Evolutionary conservation across 306 rosid genomes (phyloP).

Genomic region (Corylus avellana): DNA sequence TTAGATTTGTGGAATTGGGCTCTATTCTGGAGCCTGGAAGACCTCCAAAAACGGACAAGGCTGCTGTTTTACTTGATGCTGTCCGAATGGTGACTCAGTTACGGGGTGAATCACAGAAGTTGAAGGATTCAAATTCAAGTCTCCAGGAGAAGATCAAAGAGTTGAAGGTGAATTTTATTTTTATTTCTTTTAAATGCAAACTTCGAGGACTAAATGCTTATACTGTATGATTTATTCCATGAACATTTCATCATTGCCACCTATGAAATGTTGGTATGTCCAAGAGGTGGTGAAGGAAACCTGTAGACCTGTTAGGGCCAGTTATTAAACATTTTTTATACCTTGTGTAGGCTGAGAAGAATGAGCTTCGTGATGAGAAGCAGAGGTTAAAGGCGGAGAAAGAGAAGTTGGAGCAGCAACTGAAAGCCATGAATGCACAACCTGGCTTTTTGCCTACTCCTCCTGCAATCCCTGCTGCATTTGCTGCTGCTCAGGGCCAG

Average conservation of each 20-base stretch:
- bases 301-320: slow-evolving; percentile 1
- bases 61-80: slow-evolving; percentile 82
- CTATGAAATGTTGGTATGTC: background rate
- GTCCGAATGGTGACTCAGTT: slow-evolving; percentile 84
- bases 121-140: slow-evolving; percentile 71
- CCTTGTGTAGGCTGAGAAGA: slow-evolving; percentile 72
- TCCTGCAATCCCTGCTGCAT: slow-evolving; percentile 82
- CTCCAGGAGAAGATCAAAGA: slow-evolving; percentile 96
- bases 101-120: slow-evolving; percentile 78
- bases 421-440: slow-evolving; percentile 69
- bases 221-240: background rate
- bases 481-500: slow-evolving; percentile 85
- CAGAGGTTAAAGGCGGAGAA: slow-evolving; percentile 90
- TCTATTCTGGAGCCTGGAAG: slow-evolving; percentile 93
- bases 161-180: slow-evolving; percentile 58
- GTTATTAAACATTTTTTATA: slow-evolving; percentile 11
- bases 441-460: slow-evolving; percentile 78
- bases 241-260: background rate
- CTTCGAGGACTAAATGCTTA: too few species aligned
- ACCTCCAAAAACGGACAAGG: slow-evolving; percentile 89
- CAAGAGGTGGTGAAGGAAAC: background rate
- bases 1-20: slow-evolving; percentile 87
- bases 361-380: slow-evolving; percentile 91
- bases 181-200: background rate
- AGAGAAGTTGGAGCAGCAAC: slow-evolving; percentile 84